phyloP scores from a whole-genome alignment of 441 rosid species.

The Erodium trifolium region DNA sequence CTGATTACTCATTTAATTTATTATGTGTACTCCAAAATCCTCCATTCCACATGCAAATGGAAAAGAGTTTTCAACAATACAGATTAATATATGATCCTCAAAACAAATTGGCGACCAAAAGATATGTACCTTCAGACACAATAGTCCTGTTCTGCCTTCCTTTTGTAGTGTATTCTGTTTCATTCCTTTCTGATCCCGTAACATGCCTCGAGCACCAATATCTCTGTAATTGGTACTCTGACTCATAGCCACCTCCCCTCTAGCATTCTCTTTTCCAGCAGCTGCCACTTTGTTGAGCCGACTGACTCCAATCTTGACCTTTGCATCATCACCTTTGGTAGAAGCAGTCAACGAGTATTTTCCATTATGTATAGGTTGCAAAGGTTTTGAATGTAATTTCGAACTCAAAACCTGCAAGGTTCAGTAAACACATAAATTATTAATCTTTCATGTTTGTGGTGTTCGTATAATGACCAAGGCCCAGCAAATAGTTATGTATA shows the following conservation, averaged over 20 bases:
- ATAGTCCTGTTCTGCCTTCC: constrained; percentile 19
- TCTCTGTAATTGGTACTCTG: constrained; percentile 22
- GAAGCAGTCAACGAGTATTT: constrained; percentile 16
- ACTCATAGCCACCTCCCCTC: constrained; percentile 15
- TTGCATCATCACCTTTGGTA: constrained; percentile 15
- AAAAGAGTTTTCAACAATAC: neutral
- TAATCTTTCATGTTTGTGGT: neutral
- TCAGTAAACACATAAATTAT: constrained; percentile 1
- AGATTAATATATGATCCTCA: neutral
- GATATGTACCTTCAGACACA: constrained; percentile 33
- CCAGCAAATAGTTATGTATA: neutral
- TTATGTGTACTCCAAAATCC: neutral
- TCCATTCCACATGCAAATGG: neutral
- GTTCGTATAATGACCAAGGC: neutral
- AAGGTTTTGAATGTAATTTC: constrained; percentile 20
- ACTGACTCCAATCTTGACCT: constrained; percentile 15
- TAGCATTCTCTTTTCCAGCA: constrained; percentile 37
- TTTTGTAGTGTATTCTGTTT: constrained; percentile 20
- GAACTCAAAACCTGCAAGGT: constrained; percentile 29
- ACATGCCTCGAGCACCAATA: constrained; percentile 18
- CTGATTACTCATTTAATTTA: too few species aligned
- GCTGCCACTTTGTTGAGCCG: constrained; percentile 17
- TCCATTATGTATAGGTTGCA: constrained; percentile 24
- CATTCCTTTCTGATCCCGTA: constrained; percentile 20
- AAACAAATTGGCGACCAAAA: constrained; percentile 2